These are phyloP conservation scores for Thermochaetoides thermophila DNA, from an alignment of 495 filamentous ascomycete genomes.

Conservation along the genomic window DNA sequence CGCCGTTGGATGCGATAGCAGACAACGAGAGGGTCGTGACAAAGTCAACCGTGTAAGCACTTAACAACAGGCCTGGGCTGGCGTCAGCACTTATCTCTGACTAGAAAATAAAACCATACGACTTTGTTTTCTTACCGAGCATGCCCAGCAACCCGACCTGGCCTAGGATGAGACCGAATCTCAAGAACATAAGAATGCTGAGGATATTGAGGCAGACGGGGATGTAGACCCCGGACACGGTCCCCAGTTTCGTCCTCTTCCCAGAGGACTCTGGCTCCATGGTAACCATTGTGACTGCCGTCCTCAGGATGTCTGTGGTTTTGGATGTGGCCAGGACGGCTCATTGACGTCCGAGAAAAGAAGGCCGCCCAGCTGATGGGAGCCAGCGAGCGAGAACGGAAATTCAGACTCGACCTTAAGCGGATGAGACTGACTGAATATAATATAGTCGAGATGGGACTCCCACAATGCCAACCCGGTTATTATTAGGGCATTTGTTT, in stretches of 20 bases:
- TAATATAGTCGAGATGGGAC: too few species aligned
- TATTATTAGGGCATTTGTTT: too few species aligned
- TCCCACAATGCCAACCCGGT: too few species aligned
- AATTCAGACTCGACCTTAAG: too few species aligned
- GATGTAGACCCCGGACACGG: constrained; percentile 70
- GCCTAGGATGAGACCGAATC: constrained; percentile 67
- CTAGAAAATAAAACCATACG: too few species aligned
- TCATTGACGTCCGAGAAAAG: neutral
- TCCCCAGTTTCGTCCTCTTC: constrained; percentile 47
- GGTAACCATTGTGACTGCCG: too few species aligned
- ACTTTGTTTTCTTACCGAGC: constrained; percentile 38
- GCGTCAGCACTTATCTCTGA: neutral
- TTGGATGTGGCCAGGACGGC: too few species aligned
- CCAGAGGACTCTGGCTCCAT: constrained; percentile 19
- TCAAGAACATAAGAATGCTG: constrained; percentile 84
- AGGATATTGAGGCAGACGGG: constrained; percentile 80
- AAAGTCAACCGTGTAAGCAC: constrained; percentile 62
- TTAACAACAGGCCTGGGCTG: constrained; percentile 48
- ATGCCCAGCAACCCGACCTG: constrained; percentile 69
- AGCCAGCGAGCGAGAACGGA: too few species aligned
- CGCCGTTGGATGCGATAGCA: constrained; percentile 81
- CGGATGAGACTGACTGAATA: too few species aligned
- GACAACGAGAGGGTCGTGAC: constrained; percentile 77
- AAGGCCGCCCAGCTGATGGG: too few species aligned
- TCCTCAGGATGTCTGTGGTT: too few species aligned